Conservation (phyloP, 192 early-diverging fungal genomes). For the Gigaspora rosea region DNA sequence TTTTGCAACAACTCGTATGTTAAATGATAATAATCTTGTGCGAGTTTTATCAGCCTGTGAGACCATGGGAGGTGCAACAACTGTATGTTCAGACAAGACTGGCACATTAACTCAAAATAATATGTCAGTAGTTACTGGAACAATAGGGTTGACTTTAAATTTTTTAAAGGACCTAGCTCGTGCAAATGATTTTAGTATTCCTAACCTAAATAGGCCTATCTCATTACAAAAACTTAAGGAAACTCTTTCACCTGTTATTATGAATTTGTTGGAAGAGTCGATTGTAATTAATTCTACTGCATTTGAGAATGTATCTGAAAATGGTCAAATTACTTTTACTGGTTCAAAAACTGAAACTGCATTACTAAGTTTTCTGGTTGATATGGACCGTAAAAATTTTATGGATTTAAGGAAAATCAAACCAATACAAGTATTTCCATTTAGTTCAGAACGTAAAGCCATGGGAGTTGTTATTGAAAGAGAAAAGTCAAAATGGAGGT, state of each 20-base stretch:
- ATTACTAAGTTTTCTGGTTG: slow-evolving; percentile 76
- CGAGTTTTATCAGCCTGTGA: slow-evolving; percentile 95
- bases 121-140: slow-evolving; percentile 95
- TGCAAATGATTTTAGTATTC: slow-evolving; percentile 8
- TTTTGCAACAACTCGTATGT: slow-evolving; percentile 91
- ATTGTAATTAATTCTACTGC: slow-evolving; percentile 86
- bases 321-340: slow-evolving; percentile 58
- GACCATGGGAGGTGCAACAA: slow-evolving; percentile 98
- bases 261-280: slow-evolving; percentile 62
- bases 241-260: slow-evolving; percentile 44
- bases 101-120: slow-evolving; percentile 97
- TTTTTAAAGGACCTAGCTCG: slow-evolving; percentile 49
- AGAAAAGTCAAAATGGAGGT: slow-evolving; percentile 54
- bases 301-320: slow-evolving; percentile 55
- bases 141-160: slow-evolving; percentile 55
- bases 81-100: slow-evolving; percentile 98
- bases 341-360: slow-evolving; percentile 98
- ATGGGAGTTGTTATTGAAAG: slow-evolving; percentile 79
- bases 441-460: slow-evolving; percentile 89
- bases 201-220: slow-evolving; percentile 27
- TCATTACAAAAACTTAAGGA: slow-evolving; percentile 49
- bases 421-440: slow-evolving; percentile 80
- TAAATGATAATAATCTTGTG: slow-evolving; percentile 97
- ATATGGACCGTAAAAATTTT: slow-evolving; percentile 64
- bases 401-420: slow-evolving; percentile 61